Base-by-base conservation (phyloP, 768 basidiomycete species). In the Gautieria morchelliformis region DNA sequence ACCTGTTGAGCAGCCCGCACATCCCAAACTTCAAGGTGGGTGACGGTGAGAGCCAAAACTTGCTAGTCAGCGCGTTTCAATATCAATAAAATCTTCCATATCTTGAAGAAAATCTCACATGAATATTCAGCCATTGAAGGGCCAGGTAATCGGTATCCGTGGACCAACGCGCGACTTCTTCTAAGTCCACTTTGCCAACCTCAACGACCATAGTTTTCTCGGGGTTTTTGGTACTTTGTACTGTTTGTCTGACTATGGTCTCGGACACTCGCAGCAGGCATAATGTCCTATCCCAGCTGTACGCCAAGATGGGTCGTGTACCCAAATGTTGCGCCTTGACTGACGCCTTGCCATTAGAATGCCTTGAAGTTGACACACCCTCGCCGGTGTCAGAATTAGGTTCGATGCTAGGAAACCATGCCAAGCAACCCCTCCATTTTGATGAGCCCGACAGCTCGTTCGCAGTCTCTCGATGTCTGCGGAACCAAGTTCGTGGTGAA, bases 401-500 rank as follows among this genome's bases (percentile, higher is more conserved):
- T 32, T 47, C 56, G 20, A 82, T 72, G 63, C 85, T 86, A 4
- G 92, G 90, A 65, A 83, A 91, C 93, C 93, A 95, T 0, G 86
- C 84, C 51, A 94, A 63, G 11, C 80, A 71, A 0, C 90, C 92
- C 58, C 76, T 79, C 69, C 78, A 74, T 63, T 73, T 74, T 17
- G 75, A 80, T 15, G 73, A 70, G 61, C 71, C 74, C 58, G 69
- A 67, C n/a, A 65, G 62, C 9, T 74, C 74, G 55, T 79, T 79
- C 24, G 76, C 73, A 9, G 72, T 64, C 12, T 76, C 74, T 10
- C 88, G 82, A 59, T 82, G 73, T 53, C 75, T 79, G 65, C 89
- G 85, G 65, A 88, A 87, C 93, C 93, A 97, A 0, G 94, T 99
- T 65, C 88, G 84, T 8, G 96, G 90, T 0, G 82, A 79, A 3